phyloP scores from a whole-genome alignment of 306 rosid species.

The Dicorynia guianensis region DNA sequence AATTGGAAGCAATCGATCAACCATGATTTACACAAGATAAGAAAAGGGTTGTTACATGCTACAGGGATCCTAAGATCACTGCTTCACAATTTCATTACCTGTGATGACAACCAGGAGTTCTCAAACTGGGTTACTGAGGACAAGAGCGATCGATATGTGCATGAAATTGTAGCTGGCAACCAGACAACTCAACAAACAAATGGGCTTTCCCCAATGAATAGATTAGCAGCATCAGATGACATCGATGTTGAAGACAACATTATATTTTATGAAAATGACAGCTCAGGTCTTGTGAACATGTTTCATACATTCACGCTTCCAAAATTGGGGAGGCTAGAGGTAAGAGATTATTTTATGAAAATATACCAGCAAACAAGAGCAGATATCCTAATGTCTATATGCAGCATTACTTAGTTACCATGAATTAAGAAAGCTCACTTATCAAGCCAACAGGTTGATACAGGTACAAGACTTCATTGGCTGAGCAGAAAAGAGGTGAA shows the following conservation, averaged over 20 bases:
- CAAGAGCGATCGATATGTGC: neutral
- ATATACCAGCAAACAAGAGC: neutral
- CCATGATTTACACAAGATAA: constrained; percentile 29
- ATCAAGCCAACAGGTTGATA: constrained; percentile 40
- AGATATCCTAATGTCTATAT: neutral
- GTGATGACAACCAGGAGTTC: constrained; percentile 29
- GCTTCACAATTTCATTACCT: constrained; percentile 40
- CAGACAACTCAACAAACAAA: constrained; percentile 3
- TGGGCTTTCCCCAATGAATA: constrained; percentile 4
- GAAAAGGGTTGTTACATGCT: constrained; percentile 37
- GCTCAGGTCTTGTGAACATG: constrained; percentile 30
- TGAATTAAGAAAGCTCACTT: constrained; percentile 25
- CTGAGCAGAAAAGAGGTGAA: constrained; percentile 20
- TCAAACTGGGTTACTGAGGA: constrained; percentile 34
- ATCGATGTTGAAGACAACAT: constrained; percentile 29
- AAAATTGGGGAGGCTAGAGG: constrained; percentile 45
- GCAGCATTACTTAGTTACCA: neutral
- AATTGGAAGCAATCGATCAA: constrained; percentile 31
- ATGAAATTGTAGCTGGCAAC: constrained; percentile 12
- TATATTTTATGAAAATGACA: constrained; percentile 27
- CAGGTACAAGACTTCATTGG: constrained; percentile 37
- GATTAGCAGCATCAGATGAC: constrained; percentile 19
- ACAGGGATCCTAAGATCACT: constrained; percentile 40
- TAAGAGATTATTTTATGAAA: constrained; percentile 32
- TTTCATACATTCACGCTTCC: constrained; percentile 44